Percentiles rank a stretch among this genome's conserved stretches.
These are phyloP conservation scores for Ceratobasidium sp. DNA, from an alignment of 1,284 basidiomycete species.

Conservation along the genomic window DNA sequence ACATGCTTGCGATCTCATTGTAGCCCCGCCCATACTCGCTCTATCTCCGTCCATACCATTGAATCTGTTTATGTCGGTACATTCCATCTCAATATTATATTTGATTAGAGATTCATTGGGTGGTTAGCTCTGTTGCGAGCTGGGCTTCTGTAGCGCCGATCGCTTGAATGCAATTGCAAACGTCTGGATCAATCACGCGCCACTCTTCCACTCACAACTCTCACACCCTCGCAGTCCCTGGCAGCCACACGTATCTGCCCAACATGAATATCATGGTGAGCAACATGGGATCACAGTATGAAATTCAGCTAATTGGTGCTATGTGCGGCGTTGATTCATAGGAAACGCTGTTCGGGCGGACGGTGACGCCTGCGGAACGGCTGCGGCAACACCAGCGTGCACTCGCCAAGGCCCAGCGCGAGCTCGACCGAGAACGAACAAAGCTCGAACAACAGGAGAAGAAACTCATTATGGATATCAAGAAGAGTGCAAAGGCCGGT, in stretches of 20 bases:
- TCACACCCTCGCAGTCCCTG: slow-evolving; percentile 3
- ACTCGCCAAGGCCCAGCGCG: slow-evolving; percentile 94
- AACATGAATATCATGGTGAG: slow-evolving; percentile 42
- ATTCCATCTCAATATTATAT: no score
- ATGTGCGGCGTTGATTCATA: no score
- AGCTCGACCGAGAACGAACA: slow-evolving; percentile 91
- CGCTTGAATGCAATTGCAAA: no score
- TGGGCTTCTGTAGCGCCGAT: no score
- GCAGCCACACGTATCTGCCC: slow-evolving; percentile 2
- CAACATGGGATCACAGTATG: background rate
- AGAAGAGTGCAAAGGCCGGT: slow-evolving; percentile 93
- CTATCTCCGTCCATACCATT: no score
- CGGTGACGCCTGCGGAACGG: slow-evolving; percentile 94
- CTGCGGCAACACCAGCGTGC: slow-evolving; percentile 95
- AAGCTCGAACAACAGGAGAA: slow-evolving; percentile 97
- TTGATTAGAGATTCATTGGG: no score
- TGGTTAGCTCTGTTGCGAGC: no score
- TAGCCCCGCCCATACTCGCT: no score
- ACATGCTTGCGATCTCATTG: no score
- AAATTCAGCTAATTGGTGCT: background rate
- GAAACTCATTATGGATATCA: slow-evolving; percentile 93
- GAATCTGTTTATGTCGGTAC: no score
- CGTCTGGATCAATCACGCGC: no score
- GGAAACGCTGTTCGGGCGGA: slow-evolving; percentile 94
- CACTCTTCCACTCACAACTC: slow-evolving; percentile 23